These are phyloP conservation scores for Backusella tuberculispora DNA, from an alignment of 192 early-diverging fungal species.

Conservation along the genomic window DNA sequence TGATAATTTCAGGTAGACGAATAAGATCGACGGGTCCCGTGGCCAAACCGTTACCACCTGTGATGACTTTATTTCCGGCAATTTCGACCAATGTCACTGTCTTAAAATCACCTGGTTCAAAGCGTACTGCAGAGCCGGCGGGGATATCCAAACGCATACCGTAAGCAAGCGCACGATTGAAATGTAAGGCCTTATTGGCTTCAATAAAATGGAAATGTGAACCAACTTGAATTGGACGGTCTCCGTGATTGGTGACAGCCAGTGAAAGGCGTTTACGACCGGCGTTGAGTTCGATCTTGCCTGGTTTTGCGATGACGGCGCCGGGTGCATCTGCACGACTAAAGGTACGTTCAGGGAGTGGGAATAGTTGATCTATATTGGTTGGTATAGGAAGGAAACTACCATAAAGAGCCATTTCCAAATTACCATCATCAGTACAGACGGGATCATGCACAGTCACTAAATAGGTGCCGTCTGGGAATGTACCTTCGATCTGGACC, in stretches of 20 bases:
- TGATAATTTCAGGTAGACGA: slow-evolving; percentile 53
- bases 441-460: slow-evolving; percentile 95
- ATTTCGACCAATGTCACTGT: slow-evolving; percentile 84
- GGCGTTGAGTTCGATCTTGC: slow-evolving; percentile 77
- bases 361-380: slow-evolving; percentile 48
- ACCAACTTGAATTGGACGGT: slow-evolving; percentile 91
- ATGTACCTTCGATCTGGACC: slow-evolving; percentile 93
- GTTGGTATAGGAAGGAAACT: slow-evolving; percentile 79
- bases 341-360: slow-evolving; percentile 45
- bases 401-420: slow-evolving; percentile 86
- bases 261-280: slow-evolving; percentile 71
- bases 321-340: slow-evolving; percentile 56
- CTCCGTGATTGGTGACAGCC: slow-evolving; percentile 89
- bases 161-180: slow-evolving; percentile 86
- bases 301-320: slow-evolving; percentile 65
- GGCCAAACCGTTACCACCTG: slow-evolving; percentile 86
- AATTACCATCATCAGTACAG: slow-evolving; percentile 78
- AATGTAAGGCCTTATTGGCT: slow-evolving; percentile 76
- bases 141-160: slow-evolving; percentile 91
- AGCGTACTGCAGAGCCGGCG: slow-evolving; percentile 92
- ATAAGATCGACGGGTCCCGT: slow-evolving; percentile 68
- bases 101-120: slow-evolving; percentile 95
- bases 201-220: slow-evolving; percentile 98
- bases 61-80: slow-evolving; percentile 76
- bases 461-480: slow-evolving; percentile 91